These are phyloP conservation scores for Diutina neorugosa DNA, from an alignment of 1,139 yeast species.

Conservation along the genomic window DNA sequence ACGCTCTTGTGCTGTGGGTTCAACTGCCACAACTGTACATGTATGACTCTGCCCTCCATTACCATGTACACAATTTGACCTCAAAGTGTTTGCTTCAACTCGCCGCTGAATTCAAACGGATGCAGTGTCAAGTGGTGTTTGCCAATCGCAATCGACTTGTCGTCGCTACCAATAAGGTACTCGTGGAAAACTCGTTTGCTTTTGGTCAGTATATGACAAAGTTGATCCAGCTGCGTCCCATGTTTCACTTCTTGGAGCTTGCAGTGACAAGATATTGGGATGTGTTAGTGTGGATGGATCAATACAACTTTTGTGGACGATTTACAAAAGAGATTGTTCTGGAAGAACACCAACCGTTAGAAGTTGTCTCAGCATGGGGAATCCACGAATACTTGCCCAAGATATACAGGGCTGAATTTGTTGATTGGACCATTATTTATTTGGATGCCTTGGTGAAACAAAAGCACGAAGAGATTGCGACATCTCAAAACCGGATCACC, in stretches of 20 bases:
- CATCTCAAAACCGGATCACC: conserved; percentile 38
- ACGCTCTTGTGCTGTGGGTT: conserved; percentile 80
- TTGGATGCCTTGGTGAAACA: conserved; percentile 56
- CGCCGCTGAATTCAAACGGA: conserved; percentile 63
- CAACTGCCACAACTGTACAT: conserved; percentile 60
- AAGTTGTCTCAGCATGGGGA: conserved; percentile 70
- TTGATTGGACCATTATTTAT: conserved; percentile 74
- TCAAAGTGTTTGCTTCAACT: conserved; percentile 75
- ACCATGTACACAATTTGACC: conserved; percentile 80
- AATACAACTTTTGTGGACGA: conserved; percentile 77
- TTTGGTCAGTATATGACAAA: conserved; percentile 82
- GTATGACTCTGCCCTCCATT: conserved; percentile 69
- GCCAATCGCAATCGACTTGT: conserved; percentile 73
- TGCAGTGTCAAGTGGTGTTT: conserved; percentile 69
- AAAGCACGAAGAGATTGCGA: conserved; percentile 31
- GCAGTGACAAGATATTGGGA: conserved; percentile 80
- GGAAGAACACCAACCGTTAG: conserved; percentile 44
- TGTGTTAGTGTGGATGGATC: conserved; percentile 87
- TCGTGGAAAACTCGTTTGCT: conserved; percentile 84
- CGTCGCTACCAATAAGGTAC: conserved; percentile 60
- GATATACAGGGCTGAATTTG: conserved; percentile 70
- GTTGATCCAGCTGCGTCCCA: conserved; percentile 67
- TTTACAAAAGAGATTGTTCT: conserved; percentile 49
- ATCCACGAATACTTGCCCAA: conserved; percentile 63
- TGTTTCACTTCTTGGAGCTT: conserved; percentile 75